Conservation (phyloP, 1,284 basidiomycete species). For the Moesziomyces parantarcticus region DNA sequence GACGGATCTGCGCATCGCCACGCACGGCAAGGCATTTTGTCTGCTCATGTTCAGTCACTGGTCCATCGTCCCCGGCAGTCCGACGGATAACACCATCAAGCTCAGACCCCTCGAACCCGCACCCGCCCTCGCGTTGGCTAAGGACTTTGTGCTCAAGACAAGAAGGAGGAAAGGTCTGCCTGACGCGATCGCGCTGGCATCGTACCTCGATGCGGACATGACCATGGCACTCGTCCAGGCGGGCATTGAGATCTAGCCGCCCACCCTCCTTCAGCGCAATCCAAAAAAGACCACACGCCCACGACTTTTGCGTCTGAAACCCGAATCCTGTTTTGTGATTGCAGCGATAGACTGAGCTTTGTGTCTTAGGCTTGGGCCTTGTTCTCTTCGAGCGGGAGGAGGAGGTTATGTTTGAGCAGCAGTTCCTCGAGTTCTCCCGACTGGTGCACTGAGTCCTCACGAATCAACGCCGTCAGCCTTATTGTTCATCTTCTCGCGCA, state of each 20-base stretch:
- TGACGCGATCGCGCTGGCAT: constrained; percentile 50
- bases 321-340: neutral
- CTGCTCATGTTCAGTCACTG: constrained; percentile 97
- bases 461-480: no score
- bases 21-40: constrained; percentile 97
- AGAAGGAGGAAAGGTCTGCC: constrained; percentile 80
- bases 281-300: no score
- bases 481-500: no score
- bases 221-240: constrained; percentile 62
- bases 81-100: constrained; percentile 93
- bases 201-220: constrained; percentile 66
- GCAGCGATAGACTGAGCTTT: no score
- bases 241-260: constrained; percentile 50
- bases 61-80: constrained; percentile 97
- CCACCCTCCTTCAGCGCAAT: no score
- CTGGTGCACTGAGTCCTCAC: constrained; percentile 83
- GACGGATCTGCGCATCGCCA: constrained; percentile 94
- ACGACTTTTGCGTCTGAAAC: no score
- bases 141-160: constrained; percentile 93
- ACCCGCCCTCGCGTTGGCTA: constrained; percentile 80
- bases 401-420: constrained; percentile 70
- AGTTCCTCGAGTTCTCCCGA: constrained; percentile 90
- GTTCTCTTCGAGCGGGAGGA: constrained; percentile 37
- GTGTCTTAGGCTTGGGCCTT: constrained; percentile 5
- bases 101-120: constrained; percentile 96